Evolutionary conservation across 129 eudicot genomes (phyloP), one percentile per base, ranked within the genome.

Genomic region (Saposhnikovia divaricata): DNA sequence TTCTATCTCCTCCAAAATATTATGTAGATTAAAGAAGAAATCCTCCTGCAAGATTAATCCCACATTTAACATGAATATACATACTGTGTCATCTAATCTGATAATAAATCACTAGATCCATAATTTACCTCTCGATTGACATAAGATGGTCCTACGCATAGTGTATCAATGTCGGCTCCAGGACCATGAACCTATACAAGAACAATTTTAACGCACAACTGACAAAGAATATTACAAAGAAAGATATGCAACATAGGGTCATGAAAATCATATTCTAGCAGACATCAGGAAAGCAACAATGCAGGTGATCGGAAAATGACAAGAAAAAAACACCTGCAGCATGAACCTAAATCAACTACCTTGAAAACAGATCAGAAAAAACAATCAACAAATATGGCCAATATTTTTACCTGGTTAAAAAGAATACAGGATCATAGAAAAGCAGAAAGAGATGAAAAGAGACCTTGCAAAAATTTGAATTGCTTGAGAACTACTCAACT

Each of bases 81-180:
- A 23, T 70, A 47, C 9, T 48, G 16, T 31, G 38, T 12, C 2
- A 50, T 59, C 50, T 12, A 25, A 39, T 5, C 11, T 68, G 23
- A 68, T 44, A 45, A 10, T 5, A 12, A 47, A 73, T 11, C 48
- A 37, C 43, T 38, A 4, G 8, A 23, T 79, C 34, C 4, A 75
- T 77, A 8, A 80, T 65, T 86, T 82, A 90, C 97, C 91, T 94
- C 98, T 51, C 93, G 89, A 83, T 87, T 92, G 77, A 94, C 97
- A 85, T 94, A 94, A 31, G 93, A 90, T 34, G 97, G 98, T 48
- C 93, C 98, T 4, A 96, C 85, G 59, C 98, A 96, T 53, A 96
- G 81, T 16, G 99, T 90, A 82, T 96, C 99, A 44, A 92, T 89
- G 84, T 90, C 98, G 80, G 99, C 97, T 80, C 98, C 97, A 74